phyloP scores from a whole-genome alignment of 805 yeast genomes.

The Yamadazyma takamatsuzukensis region DNA sequence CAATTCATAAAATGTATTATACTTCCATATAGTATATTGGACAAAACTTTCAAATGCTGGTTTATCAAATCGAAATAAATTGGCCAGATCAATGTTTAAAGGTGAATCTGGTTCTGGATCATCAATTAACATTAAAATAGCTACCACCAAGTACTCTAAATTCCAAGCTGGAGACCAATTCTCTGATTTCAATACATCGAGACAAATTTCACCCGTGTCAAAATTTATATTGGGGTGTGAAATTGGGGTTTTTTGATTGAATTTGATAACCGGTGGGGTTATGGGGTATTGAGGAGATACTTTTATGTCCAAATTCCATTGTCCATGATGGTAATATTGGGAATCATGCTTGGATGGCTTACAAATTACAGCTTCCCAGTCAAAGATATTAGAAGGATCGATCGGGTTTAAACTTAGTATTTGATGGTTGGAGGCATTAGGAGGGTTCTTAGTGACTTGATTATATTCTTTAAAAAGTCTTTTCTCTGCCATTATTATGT shows the following conservation, averaged over 20 bases:
- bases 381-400: constrained; percentile 39
- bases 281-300: constrained; percentile 53
- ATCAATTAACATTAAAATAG: constrained; percentile 53
- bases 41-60: constrained; percentile 37
- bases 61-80: constrained; percentile 45
- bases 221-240: constrained; percentile 39
- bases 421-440: constrained; percentile 27
- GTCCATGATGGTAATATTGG: constrained; percentile 47
- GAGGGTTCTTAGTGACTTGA: constrained; percentile 28
- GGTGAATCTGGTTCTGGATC: constrained; percentile 75
- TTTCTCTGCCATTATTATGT: constrained; percentile 34
- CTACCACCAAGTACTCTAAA: constrained; percentile 50
- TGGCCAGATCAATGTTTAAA: constrained; percentile 66
- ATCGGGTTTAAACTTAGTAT: constrained; percentile 44
- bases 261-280: constrained; percentile 54
- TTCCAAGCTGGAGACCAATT: constrained; percentile 80
- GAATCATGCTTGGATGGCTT: constrained; percentile 48
- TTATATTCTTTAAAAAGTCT: constrained; percentile 36
- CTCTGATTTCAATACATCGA: constrained; percentile 54
- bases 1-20: constrained; percentile 21
- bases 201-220: constrained; percentile 63
- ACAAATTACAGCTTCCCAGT: constrained; percentile 49
- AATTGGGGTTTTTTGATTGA: constrained; percentile 36
- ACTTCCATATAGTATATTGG: constrained; percentile 39
- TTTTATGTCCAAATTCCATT: constrained; percentile 47